A percentile compares a stretch with the other conserved stretches of the same genome.
These are phyloP conservation scores for Agaricus blazei DNA, from an alignment of 768 basidiomycete species.

Conservation along the genomic window DNA sequence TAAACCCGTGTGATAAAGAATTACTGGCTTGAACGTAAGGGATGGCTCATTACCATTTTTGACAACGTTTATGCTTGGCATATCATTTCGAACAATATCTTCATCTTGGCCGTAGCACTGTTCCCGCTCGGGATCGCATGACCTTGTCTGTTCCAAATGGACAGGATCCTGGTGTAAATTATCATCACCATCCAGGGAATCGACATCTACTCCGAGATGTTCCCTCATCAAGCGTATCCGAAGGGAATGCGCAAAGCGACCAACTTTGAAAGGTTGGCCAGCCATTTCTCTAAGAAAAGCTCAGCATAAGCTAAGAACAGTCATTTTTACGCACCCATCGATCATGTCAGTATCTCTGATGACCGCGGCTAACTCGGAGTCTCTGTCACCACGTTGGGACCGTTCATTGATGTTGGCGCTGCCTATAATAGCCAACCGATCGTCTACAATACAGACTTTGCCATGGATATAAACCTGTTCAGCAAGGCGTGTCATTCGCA, in stretches of 20 bases:
- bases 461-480: slow-evolving; percentile 83
- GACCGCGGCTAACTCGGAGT: slow-evolving; percentile 91
- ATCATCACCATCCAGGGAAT: slow-evolving; percentile 76
- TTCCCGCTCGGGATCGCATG: slow-evolving; percentile 73
- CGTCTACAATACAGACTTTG: slow-evolving; percentile 89
- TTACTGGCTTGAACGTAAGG: background rate
- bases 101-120: slow-evolving; percentile 44
- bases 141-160: slow-evolving; percentile 44
- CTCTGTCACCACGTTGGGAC: slow-evolving; percentile 91
- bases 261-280: slow-evolving; percentile 91
- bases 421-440: slow-evolving; percentile 89
- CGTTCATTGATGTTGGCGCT: slow-evolving; percentile 98
- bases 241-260: slow-evolving; percentile 92
- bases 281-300: slow-evolving; percentile 71
- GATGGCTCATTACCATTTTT: slow-evolving; percentile 41
- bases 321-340: slow-evolving; percentile 39
- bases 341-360: slow-evolving; percentile 98
- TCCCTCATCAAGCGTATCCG: slow-evolving; percentile 95
- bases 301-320: background rate
- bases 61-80: slow-evolving; percentile 30
- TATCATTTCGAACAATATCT: slow-evolving; percentile 35
- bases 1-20: background rate
- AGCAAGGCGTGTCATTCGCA: background rate
- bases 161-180: slow-evolving; percentile 50
- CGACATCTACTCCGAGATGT: slow-evolving; percentile 93